Percentiles rank a stretch among this genome's conserved stretches.
phyloP scores from a whole-genome alignment of 192 early-diverging fungal species.

The Coemansia sp. region DNA sequence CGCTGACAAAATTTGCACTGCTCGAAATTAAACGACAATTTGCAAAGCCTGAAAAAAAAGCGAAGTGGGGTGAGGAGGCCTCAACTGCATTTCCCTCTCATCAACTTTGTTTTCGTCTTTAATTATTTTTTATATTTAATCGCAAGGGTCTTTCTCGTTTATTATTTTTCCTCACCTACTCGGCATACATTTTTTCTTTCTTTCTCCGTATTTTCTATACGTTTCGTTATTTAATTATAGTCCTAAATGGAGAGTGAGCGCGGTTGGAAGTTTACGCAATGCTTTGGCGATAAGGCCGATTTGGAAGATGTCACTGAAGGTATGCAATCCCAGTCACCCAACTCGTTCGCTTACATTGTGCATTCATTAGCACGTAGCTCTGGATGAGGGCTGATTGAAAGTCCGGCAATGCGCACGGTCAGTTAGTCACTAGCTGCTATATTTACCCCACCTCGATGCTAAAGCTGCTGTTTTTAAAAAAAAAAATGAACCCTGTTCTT shows the following conservation, averaged over 20 bases:
- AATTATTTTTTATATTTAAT: background rate
- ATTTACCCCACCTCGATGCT: background rate
- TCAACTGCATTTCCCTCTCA: background rate
- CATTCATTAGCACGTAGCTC: background rate
- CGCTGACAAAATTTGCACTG: conserved; percentile 11
- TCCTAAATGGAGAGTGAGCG: conserved; percentile 55
- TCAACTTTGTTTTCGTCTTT: background rate
- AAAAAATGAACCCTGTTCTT: background rate
- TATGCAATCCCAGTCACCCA: conserved; percentile 43
- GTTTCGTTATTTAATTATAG: conserved; percentile 18
- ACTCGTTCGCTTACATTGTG: background rate
- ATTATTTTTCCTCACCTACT: conserved; percentile 13
- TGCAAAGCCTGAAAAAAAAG: background rate
- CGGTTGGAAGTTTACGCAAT: conserved; percentile 96
- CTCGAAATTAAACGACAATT: conserved; percentile 6
- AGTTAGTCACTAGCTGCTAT: background rate
- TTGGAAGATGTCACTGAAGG: conserved; percentile 99
- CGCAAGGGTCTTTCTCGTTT: conserved; percentile 14
- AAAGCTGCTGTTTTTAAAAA: background rate
- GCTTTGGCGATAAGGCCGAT: conserved; percentile 99
- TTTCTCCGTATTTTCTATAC: conserved; percentile 2
- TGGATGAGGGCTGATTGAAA: background rate
- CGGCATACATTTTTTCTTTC: conserved; percentile 10
- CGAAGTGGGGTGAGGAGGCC: background rate
- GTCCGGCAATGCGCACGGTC: background rate